phyloP scores from a whole-genome alignment of 2,329 filamentous ascomycete species.

The Cordyceps tenuipes region DNA sequence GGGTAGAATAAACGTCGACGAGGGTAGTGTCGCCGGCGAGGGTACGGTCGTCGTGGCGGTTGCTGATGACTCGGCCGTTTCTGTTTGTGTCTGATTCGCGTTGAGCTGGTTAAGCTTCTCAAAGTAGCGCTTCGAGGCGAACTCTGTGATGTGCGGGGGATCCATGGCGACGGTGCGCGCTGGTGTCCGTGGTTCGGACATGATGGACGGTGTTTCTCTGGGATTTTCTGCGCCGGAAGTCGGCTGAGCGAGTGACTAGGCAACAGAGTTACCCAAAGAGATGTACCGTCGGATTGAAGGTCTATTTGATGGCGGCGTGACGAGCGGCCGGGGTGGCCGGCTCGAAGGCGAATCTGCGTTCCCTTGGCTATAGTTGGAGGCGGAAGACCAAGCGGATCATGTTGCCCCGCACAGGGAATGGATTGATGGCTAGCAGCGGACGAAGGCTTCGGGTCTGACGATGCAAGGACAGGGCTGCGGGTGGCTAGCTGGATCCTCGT shows the following conservation, averaged over 20 bases:
- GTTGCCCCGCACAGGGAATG: conserved; percentile 2
- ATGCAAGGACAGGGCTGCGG: not conserved
- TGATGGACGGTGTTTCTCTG: conserved; percentile 15
- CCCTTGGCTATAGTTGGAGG: conserved; percentile 4
- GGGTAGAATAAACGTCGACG: conserved; percentile 42
- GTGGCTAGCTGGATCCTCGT: not conserved
- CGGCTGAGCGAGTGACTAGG: conserved; percentile 18
- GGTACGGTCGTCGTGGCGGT: conserved; percentile 16
- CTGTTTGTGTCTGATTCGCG: conserved; percentile 36
- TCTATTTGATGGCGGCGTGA: not conserved
- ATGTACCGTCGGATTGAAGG: conserved; percentile 5
- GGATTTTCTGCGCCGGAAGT: conserved; percentile 1
- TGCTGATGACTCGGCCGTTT: conserved; percentile 14
- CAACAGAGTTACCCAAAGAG: conserved; percentile 12
- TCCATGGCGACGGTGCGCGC: conserved; percentile 41
- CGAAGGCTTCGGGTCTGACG: not conserved
- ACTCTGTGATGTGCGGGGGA: conserved; percentile 55
- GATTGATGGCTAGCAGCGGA: not conserved
- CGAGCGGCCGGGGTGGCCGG: conserved; percentile 11
- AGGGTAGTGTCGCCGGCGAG: conserved; percentile 19
- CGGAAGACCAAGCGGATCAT: conserved; percentile 7
- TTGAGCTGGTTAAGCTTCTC: conserved; percentile 50
- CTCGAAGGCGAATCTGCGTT: conserved; percentile 11
- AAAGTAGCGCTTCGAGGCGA: conserved; percentile 57
- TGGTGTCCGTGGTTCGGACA: conserved; percentile 24